These are phyloP conservation scores for Dentipellis sp. DNA, from an alignment of 768 basidiomycete genomes.

Conservation along the genomic window DNA sequence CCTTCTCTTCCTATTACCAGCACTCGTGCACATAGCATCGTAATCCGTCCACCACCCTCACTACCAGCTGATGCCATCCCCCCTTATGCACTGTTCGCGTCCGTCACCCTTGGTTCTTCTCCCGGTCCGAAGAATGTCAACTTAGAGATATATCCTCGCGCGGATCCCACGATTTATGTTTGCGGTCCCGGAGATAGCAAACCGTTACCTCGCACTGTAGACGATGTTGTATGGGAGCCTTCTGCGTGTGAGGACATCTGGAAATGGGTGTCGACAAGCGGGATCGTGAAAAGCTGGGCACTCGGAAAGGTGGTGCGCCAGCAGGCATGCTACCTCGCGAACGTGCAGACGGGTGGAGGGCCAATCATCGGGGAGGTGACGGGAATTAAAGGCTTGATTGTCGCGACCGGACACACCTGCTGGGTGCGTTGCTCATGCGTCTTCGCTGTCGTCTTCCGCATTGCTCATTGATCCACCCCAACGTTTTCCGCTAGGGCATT, in stretches of 20 bases:
- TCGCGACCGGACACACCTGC: conserved; percentile 75
- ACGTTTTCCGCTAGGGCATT: conserved; percentile 42
- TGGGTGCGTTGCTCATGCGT: conserved; percentile 42
- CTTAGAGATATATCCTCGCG: conserved; percentile 69
- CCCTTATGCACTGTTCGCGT: conserved; percentile 79
- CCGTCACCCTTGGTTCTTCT: conserved; percentile 38
- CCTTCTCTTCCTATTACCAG: conserved; percentile 48
- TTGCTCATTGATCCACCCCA: neutral
- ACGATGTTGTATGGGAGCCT: conserved; percentile 56
- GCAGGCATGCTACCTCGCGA: conserved; percentile 77
- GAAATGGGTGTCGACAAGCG: conserved; percentile 48
- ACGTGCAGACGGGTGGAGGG: conserved; percentile 44
- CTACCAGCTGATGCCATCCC: conserved; percentile 36
- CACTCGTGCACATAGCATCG: conserved; percentile 67
- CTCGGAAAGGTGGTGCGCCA: conserved; percentile 41
- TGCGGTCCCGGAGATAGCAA: conserved; percentile 71
- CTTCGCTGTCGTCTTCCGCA: neutral
- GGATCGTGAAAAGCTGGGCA: conserved; percentile 29
- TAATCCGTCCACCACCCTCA: conserved; percentile 43
- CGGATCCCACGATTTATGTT: conserved; percentile 60
- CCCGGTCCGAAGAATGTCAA: conserved; percentile 18
- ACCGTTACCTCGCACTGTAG: conserved; percentile 59
- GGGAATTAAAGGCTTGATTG: conserved; percentile 48
- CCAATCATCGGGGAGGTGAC: conserved; percentile 65
- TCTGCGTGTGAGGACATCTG: conserved; percentile 46